phyloP scores from a whole-genome alignment of 1,284 basidiomycete genomes.

The Pyrrhoderma lamaoense region DNA sequence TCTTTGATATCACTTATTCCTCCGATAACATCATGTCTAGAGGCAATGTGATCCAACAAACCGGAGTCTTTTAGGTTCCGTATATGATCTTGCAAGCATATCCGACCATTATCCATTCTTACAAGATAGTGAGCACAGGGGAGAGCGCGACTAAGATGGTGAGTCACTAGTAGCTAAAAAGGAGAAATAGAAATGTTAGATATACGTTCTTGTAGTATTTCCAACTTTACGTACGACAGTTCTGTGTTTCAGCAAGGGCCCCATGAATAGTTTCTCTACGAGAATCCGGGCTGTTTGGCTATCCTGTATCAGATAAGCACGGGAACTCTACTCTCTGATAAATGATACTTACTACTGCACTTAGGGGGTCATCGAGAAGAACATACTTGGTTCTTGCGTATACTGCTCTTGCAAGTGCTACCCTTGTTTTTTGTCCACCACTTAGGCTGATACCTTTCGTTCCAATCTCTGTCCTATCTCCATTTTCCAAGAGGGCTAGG shows the following conservation, averaged over 20 bases:
- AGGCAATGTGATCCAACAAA: constrained; percentile 6
- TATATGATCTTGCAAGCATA: constrained; percentile 23
- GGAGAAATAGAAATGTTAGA: neutral
- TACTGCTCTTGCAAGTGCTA: constrained; percentile 12
- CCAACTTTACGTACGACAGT: constrained; percentile 54
- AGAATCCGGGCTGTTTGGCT: constrained; percentile 68
- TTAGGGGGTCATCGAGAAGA: constrained; percentile 63
- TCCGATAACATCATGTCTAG: constrained; percentile 26
- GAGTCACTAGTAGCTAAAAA: constrained; percentile 57
- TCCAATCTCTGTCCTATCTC: constrained; percentile 55
- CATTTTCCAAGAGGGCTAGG: constrained; percentile 65
- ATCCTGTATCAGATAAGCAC: constrained; percentile 37
- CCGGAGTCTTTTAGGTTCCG: no score
- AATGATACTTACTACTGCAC: constrained; percentile 49
- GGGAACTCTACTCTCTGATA: neutral
- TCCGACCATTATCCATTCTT: constrained; percentile 66
- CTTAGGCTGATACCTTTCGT: constrained; percentile 49
- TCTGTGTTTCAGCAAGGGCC: constrained; percentile 55
- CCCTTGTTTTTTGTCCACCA: constrained; percentile 61
- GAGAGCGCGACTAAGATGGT: constrained; percentile 68
- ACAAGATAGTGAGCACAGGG: constrained; percentile 63
- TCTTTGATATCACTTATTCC: constrained; percentile 22
- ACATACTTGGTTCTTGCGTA: constrained; percentile 30
- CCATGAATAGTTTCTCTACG: constrained; percentile 55
- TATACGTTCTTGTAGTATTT: no score